phyloP scores from a whole-genome alignment of 345 rosid genomes.

The Arabidopsis suecica region DNA sequence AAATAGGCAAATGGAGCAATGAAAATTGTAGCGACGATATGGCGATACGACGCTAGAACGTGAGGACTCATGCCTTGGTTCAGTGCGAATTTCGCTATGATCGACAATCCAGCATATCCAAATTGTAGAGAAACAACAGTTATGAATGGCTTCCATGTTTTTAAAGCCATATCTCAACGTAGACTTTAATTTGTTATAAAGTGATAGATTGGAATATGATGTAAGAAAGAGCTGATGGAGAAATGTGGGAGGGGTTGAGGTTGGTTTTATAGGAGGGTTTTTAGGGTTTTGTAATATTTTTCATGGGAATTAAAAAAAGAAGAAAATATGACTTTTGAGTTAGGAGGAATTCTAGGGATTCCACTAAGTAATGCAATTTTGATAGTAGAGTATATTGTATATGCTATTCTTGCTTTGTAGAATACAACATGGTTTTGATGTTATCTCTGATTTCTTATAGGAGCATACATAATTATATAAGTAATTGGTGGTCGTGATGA shows the following conservation, averaged over 20 bases:
- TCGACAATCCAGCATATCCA: conserved; percentile 63
- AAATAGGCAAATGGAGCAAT: conserved; percentile 79
- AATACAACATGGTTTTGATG: conserved; percentile 21
- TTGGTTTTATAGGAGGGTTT: conserved; percentile 40
- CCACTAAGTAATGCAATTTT: conserved; percentile 45
- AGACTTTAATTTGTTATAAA: conserved; percentile 9
- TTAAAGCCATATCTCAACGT: conserved; percentile 34
- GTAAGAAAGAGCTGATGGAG: conserved; percentile 46
- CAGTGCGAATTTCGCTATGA: conserved; percentile 57
- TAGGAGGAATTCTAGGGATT: conserved; percentile 40
- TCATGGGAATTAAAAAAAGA: not conserved
- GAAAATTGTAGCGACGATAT: conserved; percentile 60
- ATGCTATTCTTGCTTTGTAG: conserved; percentile 26
- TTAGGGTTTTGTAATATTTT: conserved; percentile 9
- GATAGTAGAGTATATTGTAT: conserved; percentile 38
- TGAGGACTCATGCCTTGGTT: conserved; percentile 73
- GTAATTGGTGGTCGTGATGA: conserved; percentile 39
- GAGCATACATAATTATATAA: conserved; percentile 31
- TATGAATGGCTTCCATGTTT: conserved; percentile 57
- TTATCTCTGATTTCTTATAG: conserved; percentile 17
- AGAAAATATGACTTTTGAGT: conserved; percentile 20
- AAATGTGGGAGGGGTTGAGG: conserved; percentile 37
- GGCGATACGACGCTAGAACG: conserved; percentile 74
- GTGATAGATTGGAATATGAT: conserved; percentile 11
- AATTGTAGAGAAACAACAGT: conserved; percentile 66